Evolutionary conservation across 257 asterid genomes (phyloP), one percentile per base, ranked within the genome.

Genomic region (Plantago elongata): DNA sequence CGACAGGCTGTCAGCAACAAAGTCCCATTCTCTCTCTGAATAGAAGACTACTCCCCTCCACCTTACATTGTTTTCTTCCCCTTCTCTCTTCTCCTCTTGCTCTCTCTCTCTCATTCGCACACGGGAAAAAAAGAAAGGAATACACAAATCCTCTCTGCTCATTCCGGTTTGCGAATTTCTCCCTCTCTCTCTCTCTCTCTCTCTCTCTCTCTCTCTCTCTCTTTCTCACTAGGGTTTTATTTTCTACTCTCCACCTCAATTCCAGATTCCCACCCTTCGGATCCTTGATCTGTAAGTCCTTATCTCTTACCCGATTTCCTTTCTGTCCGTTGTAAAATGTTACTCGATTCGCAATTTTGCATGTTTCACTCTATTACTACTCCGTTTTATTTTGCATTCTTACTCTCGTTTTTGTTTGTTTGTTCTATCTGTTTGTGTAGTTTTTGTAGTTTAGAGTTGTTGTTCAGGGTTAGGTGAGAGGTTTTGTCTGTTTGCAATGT

Each of bases 1-100:
- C 74, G 80, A 85, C 96, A 88, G 94, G 79, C 95, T 88, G 96
- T 83, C 80, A 65, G 80, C 96, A 88, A 88, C 96, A 78, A 79
- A 79, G 83, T 62, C 72, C 77, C 77, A 70, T 73, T 69, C 68
- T n/a, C 65, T 64, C 67, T 71, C 77, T 66, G 11, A 69, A 56
- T 67, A 60, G 72, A 42, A 62, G 76, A 78, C 74, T 61, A 71
- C 55, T 61, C 60, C 73, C 68, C 69, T 40, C 66, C 59, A 64
- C 66, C 76, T 67, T 65, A n/a, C 80, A 44, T 66, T 61, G 72
- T 59, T 57, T 67, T 54, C 58, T 46, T 76, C 76, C 67, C 74
- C 16, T 69, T 55, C 54, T 51, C 69, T 55, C 54, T 54, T 69
- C 71, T 60, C 44, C 54, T 37, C 44, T 30, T 51, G 60, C 40